Evolutionary conservation across 2,329 filamentous ascomycete genomes (phyloP).

Genomic region (Cercospora zeina): DNA sequence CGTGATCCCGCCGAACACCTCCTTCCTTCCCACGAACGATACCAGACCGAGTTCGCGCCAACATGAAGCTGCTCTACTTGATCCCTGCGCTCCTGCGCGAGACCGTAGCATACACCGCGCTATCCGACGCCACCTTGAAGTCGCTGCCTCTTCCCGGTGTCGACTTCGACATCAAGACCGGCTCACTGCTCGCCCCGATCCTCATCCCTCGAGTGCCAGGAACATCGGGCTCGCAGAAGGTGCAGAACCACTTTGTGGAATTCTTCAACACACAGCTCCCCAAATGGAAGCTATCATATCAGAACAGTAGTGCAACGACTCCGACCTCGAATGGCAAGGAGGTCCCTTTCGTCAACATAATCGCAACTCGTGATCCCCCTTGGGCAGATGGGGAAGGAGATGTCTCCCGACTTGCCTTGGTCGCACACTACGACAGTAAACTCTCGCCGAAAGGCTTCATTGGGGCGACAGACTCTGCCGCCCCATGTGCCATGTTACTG

Average conservation of each 20-base stretch:
- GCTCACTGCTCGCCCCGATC: slow-evolving; percentile 79
- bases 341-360: slow-evolving; percentile 82
- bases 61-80: slow-evolving; percentile 34
- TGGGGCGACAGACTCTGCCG: slow-evolving; percentile 89
- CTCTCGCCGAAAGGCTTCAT: slow-evolving; percentile 80
- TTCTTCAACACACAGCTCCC: slow-evolving; percentile 78
- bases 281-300: slow-evolving; percentile 75
- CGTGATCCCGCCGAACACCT: not conserved
- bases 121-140: slow-evolving; percentile 74
- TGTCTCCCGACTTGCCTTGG: slow-evolving; percentile 77
- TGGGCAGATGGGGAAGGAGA: slow-evolving; percentile 68
- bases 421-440: slow-evolving; percentile 92
- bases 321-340: slow-evolving; percentile 69
- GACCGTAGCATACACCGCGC: slow-evolving; percentile 54
- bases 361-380: slow-evolving; percentile 84
- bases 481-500: slow-evolving; percentile 90
- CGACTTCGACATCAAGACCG: slow-evolving; percentile 71
- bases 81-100: slow-evolving; percentile 39
- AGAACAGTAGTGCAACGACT: slow-evolving; percentile 86
- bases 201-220: slow-evolving; percentile 86
- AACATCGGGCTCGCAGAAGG: slow-evolving; percentile 69
- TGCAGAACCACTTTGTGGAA: slow-evolving; percentile 76
- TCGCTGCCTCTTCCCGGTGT: slow-evolving; percentile 67
- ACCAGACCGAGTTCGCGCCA: slow-evolving; percentile 1
- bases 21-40: not conserved